Conservation (phyloP, 768 basidiomycete species). For the Rhizopogon vinicolor region DNA sequence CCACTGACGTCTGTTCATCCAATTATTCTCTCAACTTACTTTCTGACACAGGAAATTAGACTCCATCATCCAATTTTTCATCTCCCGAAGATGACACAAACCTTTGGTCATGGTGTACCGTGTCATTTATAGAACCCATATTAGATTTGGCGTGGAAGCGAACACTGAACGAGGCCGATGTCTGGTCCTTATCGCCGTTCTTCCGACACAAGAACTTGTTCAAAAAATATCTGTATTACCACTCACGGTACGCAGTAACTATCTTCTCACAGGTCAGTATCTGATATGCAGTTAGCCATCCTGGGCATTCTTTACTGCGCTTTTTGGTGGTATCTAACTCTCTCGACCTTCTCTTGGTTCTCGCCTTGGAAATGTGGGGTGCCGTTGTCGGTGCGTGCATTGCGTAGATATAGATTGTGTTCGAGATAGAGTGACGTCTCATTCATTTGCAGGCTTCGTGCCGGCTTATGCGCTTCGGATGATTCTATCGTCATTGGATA, state of each 20-base stretch:
- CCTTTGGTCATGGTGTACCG: slow-evolving; percentile 62
- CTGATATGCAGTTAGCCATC: slow-evolving; percentile 32
- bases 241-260: slow-evolving; percentile 28
- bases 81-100: slow-evolving; percentile 63
- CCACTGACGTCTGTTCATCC: slow-evolving; percentile 38
- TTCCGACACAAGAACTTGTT: slow-evolving; percentile 68
- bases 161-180: slow-evolving; percentile 42
- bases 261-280: neutral
- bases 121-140: slow-evolving; percentile 62
- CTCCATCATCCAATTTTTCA: slow-evolving; percentile 43
- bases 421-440: neutral
- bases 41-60: slow-evolving; percentile 26
- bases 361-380: slow-evolving; percentile 56
- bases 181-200: slow-evolving; percentile 65
- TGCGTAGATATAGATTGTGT: neutral
- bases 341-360: slow-evolving; percentile 59
- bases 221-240: slow-evolving; percentile 55
- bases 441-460: slow-evolving; percentile 46
- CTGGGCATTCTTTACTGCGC: slow-evolving; percentile 51
- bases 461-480: slow-evolving; percentile 62
- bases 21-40: slow-evolving; percentile 1
- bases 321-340: slow-evolving; percentile 67
- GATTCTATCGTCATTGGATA: slow-evolving; percentile 48
- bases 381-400: slow-evolving; percentile 44
- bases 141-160: slow-evolving; percentile 45